Percentiles rank a stretch among this genome's conserved stretches.
These are phyloP conservation scores for Spathaspora gorwiae DNA, from an alignment of 805 yeast genomes.

Conservation along the genomic window DNA sequence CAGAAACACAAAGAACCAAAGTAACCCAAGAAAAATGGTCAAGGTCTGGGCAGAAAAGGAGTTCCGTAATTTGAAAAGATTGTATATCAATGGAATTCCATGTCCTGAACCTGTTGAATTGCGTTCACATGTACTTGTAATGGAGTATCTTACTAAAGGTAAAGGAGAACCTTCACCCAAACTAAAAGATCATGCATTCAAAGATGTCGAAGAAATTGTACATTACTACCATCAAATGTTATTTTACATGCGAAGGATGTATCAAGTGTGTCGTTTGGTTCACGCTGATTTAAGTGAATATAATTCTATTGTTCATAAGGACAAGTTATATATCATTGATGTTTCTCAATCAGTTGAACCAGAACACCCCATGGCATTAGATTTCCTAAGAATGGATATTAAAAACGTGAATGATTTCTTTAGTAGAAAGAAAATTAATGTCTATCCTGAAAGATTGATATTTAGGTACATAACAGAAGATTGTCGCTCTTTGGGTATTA, in stretches of 20 bases:
- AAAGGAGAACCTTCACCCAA: slow-evolving; percentile 89
- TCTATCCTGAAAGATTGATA: slow-evolving; percentile 75
- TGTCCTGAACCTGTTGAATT: slow-evolving; percentile 90
- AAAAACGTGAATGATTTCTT: slow-evolving; percentile 92
- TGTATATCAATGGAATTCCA: slow-evolving; percentile 76
- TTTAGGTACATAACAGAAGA: slow-evolving; percentile 70
- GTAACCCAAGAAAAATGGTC: slow-evolving; percentile 96
- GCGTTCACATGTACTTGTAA: slow-evolving; percentile 84
- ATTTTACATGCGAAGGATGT: slow-evolving; percentile 80
- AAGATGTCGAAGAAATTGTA: slow-evolving; percentile 59
- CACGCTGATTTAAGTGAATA: slow-evolving; percentile 98
- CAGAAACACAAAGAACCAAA: slow-evolving; percentile 75
- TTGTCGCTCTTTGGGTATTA: slow-evolving; percentile 33
- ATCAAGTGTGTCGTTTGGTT: slow-evolving; percentile 81
- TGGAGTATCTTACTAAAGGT: slow-evolving; percentile 84
- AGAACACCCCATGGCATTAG: slow-evolving; percentile 94
- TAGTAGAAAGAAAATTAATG: slow-evolving; percentile 61
- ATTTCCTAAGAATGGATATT: slow-evolving; percentile 94
- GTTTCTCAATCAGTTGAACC: slow-evolving; percentile 98
- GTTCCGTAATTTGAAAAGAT: slow-evolving; percentile 83
- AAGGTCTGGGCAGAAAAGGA: slow-evolving; percentile 98
- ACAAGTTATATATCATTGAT: slow-evolving; percentile 79
- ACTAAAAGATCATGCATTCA: slow-evolving; percentile 75
- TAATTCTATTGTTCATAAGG: slow-evolving; percentile 81
- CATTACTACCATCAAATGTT: slow-evolving; percentile 73